phyloP scores from a whole-genome alignment of 441 rosid genomes.

The Breynia disticha region DNA sequence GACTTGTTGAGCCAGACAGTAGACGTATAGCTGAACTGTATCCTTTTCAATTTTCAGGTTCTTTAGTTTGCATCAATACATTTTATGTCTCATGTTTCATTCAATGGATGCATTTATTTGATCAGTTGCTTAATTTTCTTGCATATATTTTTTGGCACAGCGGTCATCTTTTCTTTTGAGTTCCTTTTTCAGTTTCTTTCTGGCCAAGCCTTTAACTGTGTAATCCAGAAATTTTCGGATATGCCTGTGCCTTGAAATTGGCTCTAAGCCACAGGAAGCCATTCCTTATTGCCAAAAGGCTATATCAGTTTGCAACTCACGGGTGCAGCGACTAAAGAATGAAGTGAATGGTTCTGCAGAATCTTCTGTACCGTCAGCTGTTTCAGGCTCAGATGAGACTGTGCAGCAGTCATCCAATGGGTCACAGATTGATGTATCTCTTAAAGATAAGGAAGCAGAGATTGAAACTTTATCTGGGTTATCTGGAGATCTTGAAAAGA shows the following conservation, averaged over 20 bases:
- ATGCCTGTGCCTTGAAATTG: conserved; percentile 78
- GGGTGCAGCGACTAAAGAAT: conserved; percentile 44
- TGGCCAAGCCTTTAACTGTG: conserved; percentile 32
- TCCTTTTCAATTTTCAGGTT: conserved; percentile 34
- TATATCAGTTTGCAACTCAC: conserved; percentile 58
- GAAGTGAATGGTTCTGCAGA: conserved; percentile 46
- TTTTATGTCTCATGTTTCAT: background rate
- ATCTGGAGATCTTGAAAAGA: conserved; percentile 73
- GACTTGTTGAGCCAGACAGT: conserved; percentile 77
- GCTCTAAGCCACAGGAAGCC: conserved; percentile 70
- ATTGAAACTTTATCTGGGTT: conserved; percentile 55
- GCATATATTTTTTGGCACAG: too few species aligned
- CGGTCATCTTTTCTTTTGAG: background rate
- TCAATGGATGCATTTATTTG: background rate
- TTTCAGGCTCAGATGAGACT: conserved; percentile 39
- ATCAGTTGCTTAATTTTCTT: background rate
- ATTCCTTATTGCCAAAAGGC: conserved; percentile 73
- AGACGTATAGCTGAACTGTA: conserved; percentile 84
- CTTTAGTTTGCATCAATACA: background rate
- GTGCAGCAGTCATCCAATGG: conserved; percentile 48
- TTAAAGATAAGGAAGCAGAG: conserved; percentile 64
- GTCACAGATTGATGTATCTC: conserved; percentile 27
- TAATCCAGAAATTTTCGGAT: conserved; percentile 68
- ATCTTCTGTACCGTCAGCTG: conserved; percentile 39
- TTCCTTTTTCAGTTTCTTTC: background rate